Evolutionary conservation across 495 filamentous ascomycete species (phyloP), one percentile per base, ranked within the genome.

Genomic region (Pyrenula massariospora): DNA sequence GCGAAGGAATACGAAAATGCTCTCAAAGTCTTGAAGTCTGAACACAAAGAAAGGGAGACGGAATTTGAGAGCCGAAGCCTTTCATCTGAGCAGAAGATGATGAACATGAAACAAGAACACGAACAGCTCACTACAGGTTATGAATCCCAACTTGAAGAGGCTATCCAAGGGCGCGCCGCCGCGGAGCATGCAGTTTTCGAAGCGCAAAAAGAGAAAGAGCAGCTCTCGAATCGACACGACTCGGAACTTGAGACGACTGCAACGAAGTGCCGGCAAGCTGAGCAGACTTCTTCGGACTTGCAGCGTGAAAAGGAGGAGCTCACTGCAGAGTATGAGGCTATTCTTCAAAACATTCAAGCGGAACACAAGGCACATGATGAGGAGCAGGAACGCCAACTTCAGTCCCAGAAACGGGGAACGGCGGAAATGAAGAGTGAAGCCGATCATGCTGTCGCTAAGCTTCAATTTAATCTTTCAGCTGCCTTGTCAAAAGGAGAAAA

Each of bases 11-110:
- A 42, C 15, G 15, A 42, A 42, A 42, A 42, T 15, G 15, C 5
- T 8, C 15, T 42, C 15, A 15, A 42, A 42, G 15, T 5, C 5
- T 8, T 42, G 8, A 42, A 8, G 31, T 5, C 5, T 5, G 31
- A 42, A 15, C 31, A 15, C 15, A 42, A 15, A 15, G 31, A 8
- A 42, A 8, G 31, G 31, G 31, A 42, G 31, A 42, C 8, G 15
- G 31, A 42, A 15, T 8, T 42, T 5, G 31, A 42, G 5, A 42
- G 31, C 31, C 31, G 31, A 8, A 42, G 31, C 31, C 31, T 42
- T 15, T 42, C 61, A 24, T 57, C 71, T 21, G 66, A 63, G 50
- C 47, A 51, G 2, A 60, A 66, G 21, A 68, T 70, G 36, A 15
- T 8, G 5, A 42, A 42, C 5, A 8, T 42, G 31, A 42, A 8